Evolutionary conservation across 176 grass and related monocot genomes (phyloP).

Genomic region (Dendrocalamus sinicus): DNA sequence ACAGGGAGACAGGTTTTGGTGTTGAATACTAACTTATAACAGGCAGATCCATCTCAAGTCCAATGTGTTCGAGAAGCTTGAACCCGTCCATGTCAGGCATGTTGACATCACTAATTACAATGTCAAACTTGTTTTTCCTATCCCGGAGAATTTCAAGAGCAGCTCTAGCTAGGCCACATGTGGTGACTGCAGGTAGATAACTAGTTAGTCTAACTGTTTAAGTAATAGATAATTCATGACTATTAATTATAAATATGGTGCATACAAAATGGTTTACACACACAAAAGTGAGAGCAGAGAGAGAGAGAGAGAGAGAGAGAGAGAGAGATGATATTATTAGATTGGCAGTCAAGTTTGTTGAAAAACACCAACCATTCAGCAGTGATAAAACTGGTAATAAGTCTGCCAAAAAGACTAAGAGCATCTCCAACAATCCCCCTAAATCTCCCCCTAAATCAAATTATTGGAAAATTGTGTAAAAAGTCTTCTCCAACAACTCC

Average conservation of each 20-base stretch:
- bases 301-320: neutral
- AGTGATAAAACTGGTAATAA: neutral
- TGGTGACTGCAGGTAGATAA: conserved; percentile 69
- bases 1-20: conserved; percentile 31
- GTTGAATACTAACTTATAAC: conserved; percentile 88
- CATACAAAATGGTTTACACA: neutral
- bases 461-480: no score
- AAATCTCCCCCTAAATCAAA: no score
- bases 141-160: conserved; percentile 89
- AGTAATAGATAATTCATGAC: neutral
- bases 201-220: conserved; percentile 30
- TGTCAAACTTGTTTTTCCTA: conserved; percentile 89
- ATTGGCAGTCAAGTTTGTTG: neutral
- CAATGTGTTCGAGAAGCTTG: conserved; percentile 97
- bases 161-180: conserved; percentile 77
- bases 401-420: conserved; percentile 15
- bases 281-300: neutral
- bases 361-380: neutral
- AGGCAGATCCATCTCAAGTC: conserved; percentile 96
- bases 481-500: no score
- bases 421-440: no score
- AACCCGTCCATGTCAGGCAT: conserved; percentile 99
- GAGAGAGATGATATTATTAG: neutral
- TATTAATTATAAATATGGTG: conserved; percentile 38
- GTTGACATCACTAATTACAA: conserved; percentile 99